A percentile compares a stretch with the other conserved stretches of the same genome.
These are phyloP conservation scores for Sporodiniella umbellata DNA, from an alignment of 371 early-diverging fungal genomes.

Conservation along the genomic window DNA sequence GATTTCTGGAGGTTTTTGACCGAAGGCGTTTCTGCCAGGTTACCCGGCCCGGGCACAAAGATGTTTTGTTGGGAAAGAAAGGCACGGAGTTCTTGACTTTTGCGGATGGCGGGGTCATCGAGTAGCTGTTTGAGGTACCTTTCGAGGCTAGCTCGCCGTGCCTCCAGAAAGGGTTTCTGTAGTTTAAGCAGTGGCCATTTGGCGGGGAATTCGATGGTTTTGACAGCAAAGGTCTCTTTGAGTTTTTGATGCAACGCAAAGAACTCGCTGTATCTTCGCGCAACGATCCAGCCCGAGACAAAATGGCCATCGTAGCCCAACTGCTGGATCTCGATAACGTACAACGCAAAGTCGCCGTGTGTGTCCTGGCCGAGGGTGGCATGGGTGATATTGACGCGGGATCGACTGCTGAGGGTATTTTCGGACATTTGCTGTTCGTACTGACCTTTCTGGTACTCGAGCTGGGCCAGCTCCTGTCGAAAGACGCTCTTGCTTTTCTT, in stretches of 20 bases:
- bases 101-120: conserved; percentile 50
- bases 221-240: conserved; percentile 51
- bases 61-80: conserved; percentile 68
- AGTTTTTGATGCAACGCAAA: conserved; percentile 71
- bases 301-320: conserved; percentile 47
- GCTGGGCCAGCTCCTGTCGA: conserved; percentile 57
- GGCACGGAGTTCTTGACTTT: conserved; percentile 51
- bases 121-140: conserved; percentile 67
- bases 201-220: conserved; percentile 70
- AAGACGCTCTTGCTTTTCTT: conserved; percentile 57
- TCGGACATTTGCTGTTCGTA: conserved; percentile 66
- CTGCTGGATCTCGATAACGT: conserved; percentile 78
- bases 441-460: conserved; percentile 64
- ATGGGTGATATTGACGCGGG: conserved; percentile 56
- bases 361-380: conserved; percentile 54
- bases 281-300: conserved; percentile 76
- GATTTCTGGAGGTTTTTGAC: conserved; percentile 25
- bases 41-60: conserved; percentile 43
- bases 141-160: conserved; percentile 65
- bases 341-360: conserved; percentile 68
- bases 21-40: conserved; percentile 14
- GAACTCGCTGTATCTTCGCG: conserved; percentile 81
- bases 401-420: conserved; percentile 62
- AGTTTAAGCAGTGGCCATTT: conserved; percentile 65
- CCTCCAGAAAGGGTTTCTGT: conserved; percentile 66